phyloP scores from a whole-genome alignment of 805 yeast species.

The Candida patagonica region DNA sequence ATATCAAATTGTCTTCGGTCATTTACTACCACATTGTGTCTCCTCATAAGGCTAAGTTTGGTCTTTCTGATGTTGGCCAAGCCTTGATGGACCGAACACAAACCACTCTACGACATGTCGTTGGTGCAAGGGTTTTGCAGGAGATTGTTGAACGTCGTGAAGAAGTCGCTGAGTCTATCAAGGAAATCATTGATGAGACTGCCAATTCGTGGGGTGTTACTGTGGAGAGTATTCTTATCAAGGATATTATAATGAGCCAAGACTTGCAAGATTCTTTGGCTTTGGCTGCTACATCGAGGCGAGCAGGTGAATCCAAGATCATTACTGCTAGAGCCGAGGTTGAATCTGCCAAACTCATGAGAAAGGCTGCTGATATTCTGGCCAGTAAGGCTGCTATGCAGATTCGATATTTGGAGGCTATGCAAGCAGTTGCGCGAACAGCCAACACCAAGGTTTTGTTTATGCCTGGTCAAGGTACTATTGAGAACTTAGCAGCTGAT shows the following conservation, averaged over 20 bases:
- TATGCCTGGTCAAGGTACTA: conserved; percentile 48
- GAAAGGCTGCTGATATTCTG: conserved; percentile 68
- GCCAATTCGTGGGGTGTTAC: conserved; percentile 64
- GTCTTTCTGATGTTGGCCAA: conserved; percentile 42
- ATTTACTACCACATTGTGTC: conserved; percentile 57
- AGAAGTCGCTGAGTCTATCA: conserved; percentile 58
- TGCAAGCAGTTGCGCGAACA: conserved; percentile 59
- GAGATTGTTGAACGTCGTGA: conserved; percentile 68
- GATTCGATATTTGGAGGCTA: conserved; percentile 69
- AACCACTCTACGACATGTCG: conserved; percentile 63
- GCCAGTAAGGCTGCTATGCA: conserved; percentile 73
- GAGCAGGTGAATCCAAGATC: conserved; percentile 69
- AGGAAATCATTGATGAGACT: conserved; percentile 48
- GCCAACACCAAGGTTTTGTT: conserved; percentile 61
- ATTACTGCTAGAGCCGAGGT: conserved; percentile 70
- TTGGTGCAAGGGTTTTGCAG: conserved; percentile 56
- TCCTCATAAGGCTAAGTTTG: conserved; percentile 57
- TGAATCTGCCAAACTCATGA: conserved; percentile 65
- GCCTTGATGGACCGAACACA: conserved; percentile 62
- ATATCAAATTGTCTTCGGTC: conserved; percentile 53
- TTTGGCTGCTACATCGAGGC: conserved; percentile 65
- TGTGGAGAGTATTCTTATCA: conserved; percentile 58
- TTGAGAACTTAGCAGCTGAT: conserved; percentile 25
- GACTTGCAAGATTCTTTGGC: conserved; percentile 53
- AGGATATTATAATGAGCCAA: conserved; percentile 49